A percentile compares a stretch with the other conserved stretches of the same genome.
Conservation (phyloP, 768 basidiomycete species). For the Naganishia randhawae region DNA sequence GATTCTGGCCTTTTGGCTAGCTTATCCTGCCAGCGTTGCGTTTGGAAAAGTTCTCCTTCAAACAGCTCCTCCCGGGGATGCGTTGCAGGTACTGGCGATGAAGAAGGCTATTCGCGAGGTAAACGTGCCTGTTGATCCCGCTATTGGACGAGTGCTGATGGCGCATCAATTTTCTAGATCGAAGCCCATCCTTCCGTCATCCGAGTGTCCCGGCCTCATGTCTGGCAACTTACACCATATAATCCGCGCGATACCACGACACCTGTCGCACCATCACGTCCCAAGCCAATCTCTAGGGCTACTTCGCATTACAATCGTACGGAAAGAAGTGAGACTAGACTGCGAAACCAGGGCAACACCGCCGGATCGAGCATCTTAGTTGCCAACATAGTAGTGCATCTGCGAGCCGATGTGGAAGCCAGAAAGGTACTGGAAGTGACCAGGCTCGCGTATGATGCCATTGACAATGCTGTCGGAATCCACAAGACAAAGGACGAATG, state of each 20-base stretch:
- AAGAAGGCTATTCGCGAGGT: constrained; percentile 78
- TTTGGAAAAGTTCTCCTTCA: constrained; percentile 84
- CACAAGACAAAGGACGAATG: constrained; percentile 25
- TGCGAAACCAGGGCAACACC: constrained; percentile 33
- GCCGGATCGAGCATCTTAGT: constrained; percentile 54
- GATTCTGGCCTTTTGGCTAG: constrained; percentile 70
- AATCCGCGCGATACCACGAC: constrained; percentile 34
- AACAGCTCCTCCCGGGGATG: constrained; percentile 63
- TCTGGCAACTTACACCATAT: constrained; percentile 74
- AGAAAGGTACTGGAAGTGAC: constrained; percentile 69
- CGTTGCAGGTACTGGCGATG: constrained; percentile 74
- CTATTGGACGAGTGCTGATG: constrained; percentile 18
- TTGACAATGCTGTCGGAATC: constrained; percentile 26
- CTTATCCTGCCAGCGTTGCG: constrained; percentile 76
- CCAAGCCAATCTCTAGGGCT: constrained; percentile 23
- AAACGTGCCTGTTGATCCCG: constrained; percentile 40
- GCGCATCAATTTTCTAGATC: constrained; percentile 54
- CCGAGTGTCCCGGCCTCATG: constrained; percentile 77
- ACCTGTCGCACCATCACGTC: constrained; percentile 11
- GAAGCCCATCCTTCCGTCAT: constrained; percentile 78
- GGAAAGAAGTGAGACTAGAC: constrained; percentile 24
- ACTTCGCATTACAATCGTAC: constrained; percentile 23
- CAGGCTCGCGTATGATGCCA: constrained; percentile 33
- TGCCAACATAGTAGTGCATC: constrained; percentile 75
- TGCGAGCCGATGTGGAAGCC: constrained; percentile 64